A percentile compares a stretch with the other conserved stretches of the same genome.
phyloP scores from a whole-genome alignment of 23 red algal species.

The Rhodosorus marinus region DNA sequence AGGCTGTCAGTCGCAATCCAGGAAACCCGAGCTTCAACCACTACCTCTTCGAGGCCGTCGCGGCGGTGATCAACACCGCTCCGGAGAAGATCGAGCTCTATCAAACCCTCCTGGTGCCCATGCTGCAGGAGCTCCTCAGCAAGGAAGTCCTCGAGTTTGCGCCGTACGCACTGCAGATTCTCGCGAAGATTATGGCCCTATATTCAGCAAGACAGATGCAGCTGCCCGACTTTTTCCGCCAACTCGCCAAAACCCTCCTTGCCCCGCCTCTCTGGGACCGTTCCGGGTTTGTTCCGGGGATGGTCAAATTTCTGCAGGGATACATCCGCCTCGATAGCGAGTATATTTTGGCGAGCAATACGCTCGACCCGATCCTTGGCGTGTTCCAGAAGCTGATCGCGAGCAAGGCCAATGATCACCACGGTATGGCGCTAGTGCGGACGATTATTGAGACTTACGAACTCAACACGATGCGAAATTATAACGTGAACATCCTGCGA shows the following conservation, averaged over 20 bases:
- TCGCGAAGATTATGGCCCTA: constrained; percentile 48
- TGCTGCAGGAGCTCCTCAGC: constrained; percentile 45
- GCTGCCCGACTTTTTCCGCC: constrained; percentile 35
- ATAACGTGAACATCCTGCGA: constrained; percentile 30
- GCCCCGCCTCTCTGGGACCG: constrained; percentile 76
- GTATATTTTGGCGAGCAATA: constrained; percentile 20
- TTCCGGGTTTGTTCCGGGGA: constrained; percentile 65
- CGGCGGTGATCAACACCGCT: constrained; percentile 46
- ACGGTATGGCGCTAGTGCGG: constrained; percentile 38
- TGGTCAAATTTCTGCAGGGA: constrained; percentile 48
- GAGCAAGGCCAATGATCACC: constrained; percentile 65
- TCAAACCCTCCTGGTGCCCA: constrained; percentile 44
- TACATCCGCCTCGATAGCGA: constrained; percentile 19
- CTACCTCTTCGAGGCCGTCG: constrained; percentile 76
- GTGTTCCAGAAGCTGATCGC: constrained; percentile 85
- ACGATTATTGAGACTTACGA: constrained; percentile 27
- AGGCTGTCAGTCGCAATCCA: constrained; percentile 33
- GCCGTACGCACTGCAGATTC: constrained; percentile 86
- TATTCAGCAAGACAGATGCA: constrained; percentile 1
- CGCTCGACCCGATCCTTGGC: constrained; percentile 49
- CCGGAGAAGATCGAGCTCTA: constrained; percentile 11
- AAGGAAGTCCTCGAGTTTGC: constrained; percentile 76
- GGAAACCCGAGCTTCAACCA: constrained; percentile 76
- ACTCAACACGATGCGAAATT: constrained; percentile 7
- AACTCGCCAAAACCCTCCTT: constrained; percentile 37